Evolutionary conservation across 2,329 filamentous ascomycete genomes (phyloP), one percentile per base, ranked within the genome.

Genomic region (Tricladium varicosporioides): DNA sequence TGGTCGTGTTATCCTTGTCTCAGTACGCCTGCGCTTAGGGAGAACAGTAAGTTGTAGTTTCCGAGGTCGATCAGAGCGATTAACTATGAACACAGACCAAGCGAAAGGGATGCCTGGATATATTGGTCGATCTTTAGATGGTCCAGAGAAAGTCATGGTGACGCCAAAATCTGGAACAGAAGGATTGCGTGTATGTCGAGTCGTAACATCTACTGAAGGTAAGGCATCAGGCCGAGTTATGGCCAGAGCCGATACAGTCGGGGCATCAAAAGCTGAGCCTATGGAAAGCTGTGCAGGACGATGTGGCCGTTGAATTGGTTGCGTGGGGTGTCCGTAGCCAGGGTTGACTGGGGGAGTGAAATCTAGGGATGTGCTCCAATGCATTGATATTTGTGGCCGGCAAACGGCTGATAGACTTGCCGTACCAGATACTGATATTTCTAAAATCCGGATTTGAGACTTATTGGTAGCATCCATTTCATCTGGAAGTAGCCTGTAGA

Each of bases 71-170:
- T 76, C 74, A 48, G 82, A 84, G 49, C 87, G 83, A 71, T 93
- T 94, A 62, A 91, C 86, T 40, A 92, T 85, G 67, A 91, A 88
- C 14, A 92, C 80, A 33, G 80, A 81, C 86, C 90, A 91, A 43
- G 77, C 76, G 70, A 94, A 92, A 50, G 85, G 77, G 47, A 89
- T 79, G 40, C 87, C 87, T 0, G 85, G 80, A 56, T 76, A 78
- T 19, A 90, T 77, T 53, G 80, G 76, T 14, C 86, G 75, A 54
- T 79, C 76, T 27, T 87, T 75, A 11, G 72, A 59, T 33, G 88
- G 87, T 0, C 82, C 85, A 5, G 81, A 82, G 67, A 94, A 87
- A 43, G 87, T 91, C 74, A 93, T 84, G 36, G 86, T 90, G 56
- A 93, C 82, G 57, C 88, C 88, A 51, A 89, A 82, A 58, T 87